Conservation (phyloP, 441 rosid species). For the Pelargonium fulgidum region DNA sequence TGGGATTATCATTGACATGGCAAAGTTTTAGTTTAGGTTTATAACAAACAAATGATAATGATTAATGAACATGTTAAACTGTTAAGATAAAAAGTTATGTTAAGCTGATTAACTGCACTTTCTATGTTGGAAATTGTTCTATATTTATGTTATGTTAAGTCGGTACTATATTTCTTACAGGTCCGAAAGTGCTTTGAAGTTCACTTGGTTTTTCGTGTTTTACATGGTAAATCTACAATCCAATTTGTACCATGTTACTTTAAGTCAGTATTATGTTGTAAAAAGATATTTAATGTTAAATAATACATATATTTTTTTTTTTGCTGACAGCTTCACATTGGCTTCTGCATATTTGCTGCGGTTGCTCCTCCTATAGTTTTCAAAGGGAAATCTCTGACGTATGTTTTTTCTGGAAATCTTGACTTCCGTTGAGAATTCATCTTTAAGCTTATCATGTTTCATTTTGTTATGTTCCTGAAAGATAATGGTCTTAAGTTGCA, state of each 20-base stretch:
- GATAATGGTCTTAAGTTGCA: no score
- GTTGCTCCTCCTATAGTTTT: conserved; percentile 94
- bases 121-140: not conserved
- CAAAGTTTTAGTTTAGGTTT: no score
- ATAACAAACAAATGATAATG: no score
- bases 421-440: not conserved
- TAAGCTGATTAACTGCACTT: not conserved
- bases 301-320: conserved; percentile 18
- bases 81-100: not conserved
- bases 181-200: conserved; percentile 95
- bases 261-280: conserved; percentile 1
- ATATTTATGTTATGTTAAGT: not conserved
- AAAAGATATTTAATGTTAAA: conserved; percentile 15
- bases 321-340: conserved; percentile 68
- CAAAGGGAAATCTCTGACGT: conserved; percentile 96
- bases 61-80: no score
- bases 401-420: conserved; percentile 28
- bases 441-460: no score
- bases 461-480: no score
- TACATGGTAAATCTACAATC: conserved; percentile 50
- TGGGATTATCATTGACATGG: no score
- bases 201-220: conserved; percentile 76
- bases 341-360: conserved; percentile 74
- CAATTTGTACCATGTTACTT: conserved; percentile 6
- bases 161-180: conserved; percentile 40